phyloP scores from a whole-genome alignment of 495 filamentous ascomycete genomes.

The Aspergillus avenaceus region DNA sequence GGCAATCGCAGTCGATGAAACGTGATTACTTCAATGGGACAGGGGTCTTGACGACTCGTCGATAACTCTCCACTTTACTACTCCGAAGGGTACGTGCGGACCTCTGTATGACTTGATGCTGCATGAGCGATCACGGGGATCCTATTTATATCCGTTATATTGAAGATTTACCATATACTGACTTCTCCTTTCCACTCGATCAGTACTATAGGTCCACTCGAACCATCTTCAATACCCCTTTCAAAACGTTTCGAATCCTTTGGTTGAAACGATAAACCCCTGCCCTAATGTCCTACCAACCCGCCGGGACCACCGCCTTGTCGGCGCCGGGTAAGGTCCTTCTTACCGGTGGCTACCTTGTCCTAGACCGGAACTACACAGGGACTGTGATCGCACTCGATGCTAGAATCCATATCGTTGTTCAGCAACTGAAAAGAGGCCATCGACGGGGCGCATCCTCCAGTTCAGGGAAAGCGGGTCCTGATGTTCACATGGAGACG shows the following conservation, averaged over 20 bases:
- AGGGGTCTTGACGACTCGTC: not conserved
- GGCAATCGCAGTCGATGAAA: not conserved
- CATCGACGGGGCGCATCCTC: slow-evolving; percentile 23
- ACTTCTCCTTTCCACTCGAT: too few relatives aligned
- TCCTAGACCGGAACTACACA: slow-evolving; percentile 83
- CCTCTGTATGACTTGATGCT: not conserved
- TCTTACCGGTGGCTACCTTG: slow-evolving; percentile 89
- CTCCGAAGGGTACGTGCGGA: too few relatives aligned
- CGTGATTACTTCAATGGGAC: not conserved
- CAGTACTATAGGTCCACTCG: too few relatives aligned
- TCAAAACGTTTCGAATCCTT: too few relatives aligned
- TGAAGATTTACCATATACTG: not conserved
- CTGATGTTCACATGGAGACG: slow-evolving; percentile 7
- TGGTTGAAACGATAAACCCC: not conserved
- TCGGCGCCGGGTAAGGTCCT: slow-evolving; percentile 97
- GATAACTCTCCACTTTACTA: not conserved
- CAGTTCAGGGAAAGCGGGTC: slow-evolving; percentile 11
- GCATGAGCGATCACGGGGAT: not conserved
- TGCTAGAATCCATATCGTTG: slow-evolving; percentile 84
- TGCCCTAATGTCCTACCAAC: not conserved
- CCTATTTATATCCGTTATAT: not conserved
- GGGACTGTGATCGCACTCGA: slow-evolving; percentile 92
- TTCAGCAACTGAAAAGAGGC: slow-evolving; percentile 49
- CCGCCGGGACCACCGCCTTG: slow-evolving; percentile 51
- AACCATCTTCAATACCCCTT: too few relatives aligned